Evolutionary conservation across 345 rosid genomes (phyloP), one percentile per base, ranked within the genome.

Genomic region (Eutrema japonicum): DNA sequence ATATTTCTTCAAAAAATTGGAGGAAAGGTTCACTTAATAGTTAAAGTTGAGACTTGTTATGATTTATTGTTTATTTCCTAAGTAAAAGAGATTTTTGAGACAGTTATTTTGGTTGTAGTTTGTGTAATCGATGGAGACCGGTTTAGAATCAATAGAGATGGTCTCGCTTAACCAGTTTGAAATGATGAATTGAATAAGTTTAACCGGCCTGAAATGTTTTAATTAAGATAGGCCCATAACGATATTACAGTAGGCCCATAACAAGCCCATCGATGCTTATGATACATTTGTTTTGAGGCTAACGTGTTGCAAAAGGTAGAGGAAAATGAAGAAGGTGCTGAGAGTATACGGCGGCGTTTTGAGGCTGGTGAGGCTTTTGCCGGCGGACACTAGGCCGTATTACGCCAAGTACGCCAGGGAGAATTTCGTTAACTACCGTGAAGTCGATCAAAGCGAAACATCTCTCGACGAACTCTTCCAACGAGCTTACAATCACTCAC

Each of bases 391-490:
- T 9, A 82, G 96, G 74, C 92, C 87, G 32, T 95, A 90, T 80
- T 92, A 95, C 85, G 91, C 97, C 74, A 95, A 92, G 68, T 90
- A 85, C 86, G 88, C 79, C 13, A 87, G 99, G 48, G 97, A 95
- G 73, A 92, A 95, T 60, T 92, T 95, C 73, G 98, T 88, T 54
- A 90, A 92, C 57, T 90, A 90, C 82, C 80, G 88, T 70, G 96
- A 95, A 16, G 83, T 85, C 46, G 96, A 88, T 51, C 80, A 74
- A 62, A 71, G 70, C 77, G 49, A 83, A 70, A 66, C 70, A 18
- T 73, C 92, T 71, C 84, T 92, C 26, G 84, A 86, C 13, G 97
- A 95, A 85, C 93, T 90, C 85, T 92, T 84, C 76, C 91, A 77
- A 62, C 81, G 99, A 50, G 86, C 96, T 10, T 90, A 88, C 54